Base-by-base conservation (phyloP, 371 early-diverging fungal genomes). In the Blakeslea trispora region DNA sequence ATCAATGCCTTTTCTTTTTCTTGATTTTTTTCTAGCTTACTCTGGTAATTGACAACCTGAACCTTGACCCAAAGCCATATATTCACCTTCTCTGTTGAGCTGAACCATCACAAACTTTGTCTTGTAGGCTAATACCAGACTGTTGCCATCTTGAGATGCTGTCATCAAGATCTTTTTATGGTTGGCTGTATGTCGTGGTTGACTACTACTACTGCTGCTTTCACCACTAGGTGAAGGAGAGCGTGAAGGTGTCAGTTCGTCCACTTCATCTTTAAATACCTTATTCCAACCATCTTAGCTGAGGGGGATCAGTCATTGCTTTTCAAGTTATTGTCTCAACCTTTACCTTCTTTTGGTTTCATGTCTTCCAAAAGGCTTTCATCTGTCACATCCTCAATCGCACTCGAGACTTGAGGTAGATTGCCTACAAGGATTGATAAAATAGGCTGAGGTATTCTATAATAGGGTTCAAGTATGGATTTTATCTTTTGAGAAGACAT, bases 21-120 rank as follows among this genome's bases (percentile, higher is more conserved):
- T n/a, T n/a, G n/a, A n/a, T n/a, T n/a, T n/a, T n/a, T n/a, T n/a
- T n/a, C n/a, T n/a, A n/a, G n/a, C 22, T 53, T 63, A 65, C 69
- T 71, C 64, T 54, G 69, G 69, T 39, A 51, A 59, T 22, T 74
- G 75, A 45, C 81, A 69, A 18, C 81, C 80, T 3, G 81, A 78
- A 15, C 81, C 82, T 67, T 85, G 83, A 6, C 85, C 82, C 8
- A 77, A 51, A 11, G 73, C 80, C 21, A 66, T 56, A 52, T 76
- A 79, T 45, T 79, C 77, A 0, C 64, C 75, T 37, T 79, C 75
- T 1, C 57, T 62, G 31, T 72, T 68, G n/a, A 74, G 45, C 35
- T 67, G 63, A 5, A 79, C 62, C 24, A 74, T 63, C 3, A 76
- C 66, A 57, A 79, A 79, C 21, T 79, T 79, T 0, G 65, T 64